Evolutionary conservation across 2,329 filamentous ascomycete species (phyloP), one percentile per base, ranked within the genome.

Genomic region (Neofusicoccum kwambonambiense): DNA sequence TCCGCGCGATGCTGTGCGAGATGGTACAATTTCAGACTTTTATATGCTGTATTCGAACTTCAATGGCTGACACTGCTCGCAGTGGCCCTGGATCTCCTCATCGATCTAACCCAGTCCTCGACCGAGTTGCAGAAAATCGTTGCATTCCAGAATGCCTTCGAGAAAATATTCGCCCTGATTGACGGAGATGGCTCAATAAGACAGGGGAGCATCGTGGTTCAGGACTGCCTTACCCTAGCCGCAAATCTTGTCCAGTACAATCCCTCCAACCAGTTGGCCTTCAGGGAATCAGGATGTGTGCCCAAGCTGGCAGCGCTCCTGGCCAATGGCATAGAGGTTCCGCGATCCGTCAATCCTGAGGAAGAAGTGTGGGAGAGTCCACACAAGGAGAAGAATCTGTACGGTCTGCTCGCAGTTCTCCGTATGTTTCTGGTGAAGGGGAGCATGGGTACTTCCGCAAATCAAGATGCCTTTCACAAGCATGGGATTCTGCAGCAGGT

Each of bases 131-230:
- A 98, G 75, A 98, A 98, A 76, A 84, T 98, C 1, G 93, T 98
- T 27, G 95, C 93, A 0, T 98, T 97, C 70, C 93, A 97, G 72
- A 94, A 92, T 82, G 92, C 93, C 0, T 98, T 97, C 71, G 92
- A 95, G 67, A 88, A 90, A 49, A 82, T 96, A 31, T 97, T 98
- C 75, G 83, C 83, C 50, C 89, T 98, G 62, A 91, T 99, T 62
- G 86, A 89, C 69, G 82, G 84, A 0, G 95, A 99, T 72, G 95
- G 95, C 0, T 90, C 89, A 2, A 80, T 99, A 50, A 84, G 84
- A 4, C 89, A 96, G 70, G 95, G 95, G 15, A 92, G 91, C 47
- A 90, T 94, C 67, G 86, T 91, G 12, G 91, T 97, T 3, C 94
- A 98, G 77, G 95, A 99, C 76, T 97, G 93, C 70, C 82, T 99